phyloP scores from a whole-genome alignment of 2,329 filamentous ascomycete species.

The Rutstroemia sp. region DNA sequence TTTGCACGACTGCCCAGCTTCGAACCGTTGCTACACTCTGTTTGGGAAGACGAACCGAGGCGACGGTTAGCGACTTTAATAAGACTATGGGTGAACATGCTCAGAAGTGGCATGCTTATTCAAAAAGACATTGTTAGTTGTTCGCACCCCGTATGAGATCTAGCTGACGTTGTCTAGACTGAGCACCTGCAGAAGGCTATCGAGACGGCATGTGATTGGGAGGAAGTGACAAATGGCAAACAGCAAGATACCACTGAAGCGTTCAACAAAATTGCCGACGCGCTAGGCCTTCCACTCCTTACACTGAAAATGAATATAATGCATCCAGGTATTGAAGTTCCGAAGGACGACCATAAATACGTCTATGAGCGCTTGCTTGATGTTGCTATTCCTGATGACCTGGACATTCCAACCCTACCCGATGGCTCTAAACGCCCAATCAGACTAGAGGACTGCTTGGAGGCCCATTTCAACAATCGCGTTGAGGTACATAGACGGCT shows the following conservation, averaged over 20 bases:
- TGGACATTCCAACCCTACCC: conserved; percentile 32
- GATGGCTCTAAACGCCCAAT: conserved; percentile 51
- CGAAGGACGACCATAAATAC: conserved; percentile 86
- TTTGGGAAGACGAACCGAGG: conserved; percentile 63
- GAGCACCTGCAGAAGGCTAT: conserved; percentile 75
- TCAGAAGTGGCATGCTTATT: conserved; percentile 79
- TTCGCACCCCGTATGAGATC: background rate
- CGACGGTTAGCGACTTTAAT: conserved; percentile 70
- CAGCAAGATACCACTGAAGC: conserved; percentile 96
- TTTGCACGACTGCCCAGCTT: conserved; percentile 86
- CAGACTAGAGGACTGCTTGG: conserved; percentile 83
- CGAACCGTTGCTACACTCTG: conserved; percentile 75
- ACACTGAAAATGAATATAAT: conserved; percentile 93
- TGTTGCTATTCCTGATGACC: conserved; percentile 75
- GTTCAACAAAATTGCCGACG: conserved; percentile 90
- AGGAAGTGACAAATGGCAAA: conserved; percentile 64
- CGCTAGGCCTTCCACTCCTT: conserved; percentile 76
- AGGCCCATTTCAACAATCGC: conserved; percentile 81
- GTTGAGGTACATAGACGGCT: conserved; percentile 81
- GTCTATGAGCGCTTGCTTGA: conserved; percentile 87
- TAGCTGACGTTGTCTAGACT: conserved; percentile 46
- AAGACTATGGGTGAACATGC: conserved; percentile 87
- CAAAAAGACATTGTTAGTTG: conserved; percentile 68
- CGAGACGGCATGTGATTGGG: conserved; percentile 74
- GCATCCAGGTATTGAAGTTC: conserved; percentile 77